Evolutionary conservation across 2,329 filamentous ascomycete genomes (phyloP).

Genomic region (Penicillium decumbens): DNA sequence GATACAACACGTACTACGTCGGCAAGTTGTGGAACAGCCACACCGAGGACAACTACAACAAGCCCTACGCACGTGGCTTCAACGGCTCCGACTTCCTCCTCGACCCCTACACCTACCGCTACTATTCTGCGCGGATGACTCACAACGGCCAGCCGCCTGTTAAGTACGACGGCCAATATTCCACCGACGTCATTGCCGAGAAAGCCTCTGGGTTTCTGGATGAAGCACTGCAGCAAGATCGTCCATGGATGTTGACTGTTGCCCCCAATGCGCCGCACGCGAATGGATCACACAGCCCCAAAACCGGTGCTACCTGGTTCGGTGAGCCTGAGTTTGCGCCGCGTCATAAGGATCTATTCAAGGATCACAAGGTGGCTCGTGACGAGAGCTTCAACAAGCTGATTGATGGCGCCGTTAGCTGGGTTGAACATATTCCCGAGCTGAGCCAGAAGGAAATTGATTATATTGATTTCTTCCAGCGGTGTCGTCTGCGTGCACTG

Average conservation of each 20-base stretch:
- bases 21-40: constrained; percentile 67
- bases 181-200: constrained; percentile 54
- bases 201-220: constrained; percentile 57
- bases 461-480: constrained; percentile 51
- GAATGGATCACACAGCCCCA: constrained; percentile 33
- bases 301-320: constrained; percentile 19
- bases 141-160: constrained; percentile 53
- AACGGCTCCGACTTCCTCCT: constrained; percentile 57
- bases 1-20: constrained; percentile 67
- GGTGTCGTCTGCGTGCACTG: constrained; percentile 46
- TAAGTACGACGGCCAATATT: constrained; percentile 52
- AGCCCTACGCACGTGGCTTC: constrained; percentile 56
- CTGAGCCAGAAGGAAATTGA: constrained; percentile 46
- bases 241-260: constrained; percentile 63
- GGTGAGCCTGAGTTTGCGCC: constrained; percentile 39
- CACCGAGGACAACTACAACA: constrained; percentile 57
- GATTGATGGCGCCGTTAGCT: constrained; percentile 47
- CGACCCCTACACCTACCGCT: constrained; percentile 64
- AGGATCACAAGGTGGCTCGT: constrained; percentile 54
- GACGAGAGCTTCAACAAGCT: constrained; percentile 57
- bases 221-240: constrained; percentile 48
- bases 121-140: constrained; percentile 59
- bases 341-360: constrained; percentile 58
- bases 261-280: constrained; percentile 63
- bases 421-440: constrained; percentile 42